These are phyloP conservation scores for Clarireedia hainanense DNA, from an alignment of 2,329 filamentous ascomycete genomes.

Conservation along the genomic window DNA sequence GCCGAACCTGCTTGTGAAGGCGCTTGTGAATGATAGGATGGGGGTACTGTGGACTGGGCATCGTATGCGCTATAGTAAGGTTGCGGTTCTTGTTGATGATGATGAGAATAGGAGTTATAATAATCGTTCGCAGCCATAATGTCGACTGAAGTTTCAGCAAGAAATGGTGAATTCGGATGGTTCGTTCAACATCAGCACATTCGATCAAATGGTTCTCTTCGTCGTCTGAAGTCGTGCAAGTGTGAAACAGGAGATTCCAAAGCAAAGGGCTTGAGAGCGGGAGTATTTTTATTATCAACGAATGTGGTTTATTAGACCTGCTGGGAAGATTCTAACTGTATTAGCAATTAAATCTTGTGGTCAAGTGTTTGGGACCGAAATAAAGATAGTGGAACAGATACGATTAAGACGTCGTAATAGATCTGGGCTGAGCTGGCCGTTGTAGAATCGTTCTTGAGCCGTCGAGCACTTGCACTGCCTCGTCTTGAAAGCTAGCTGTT, in stretches of 20 bases:
- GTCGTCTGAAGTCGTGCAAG: conserved; percentile 4
- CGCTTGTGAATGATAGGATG: conserved; percentile 22
- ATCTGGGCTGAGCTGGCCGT: background rate
- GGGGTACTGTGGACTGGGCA: conserved; percentile 12
- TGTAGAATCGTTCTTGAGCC: background rate
- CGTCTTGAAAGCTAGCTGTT: background rate
- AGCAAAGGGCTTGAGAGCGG: background rate
- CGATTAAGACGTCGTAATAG: background rate
- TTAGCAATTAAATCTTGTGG: background rate
- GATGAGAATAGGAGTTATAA: conserved; percentile 20
- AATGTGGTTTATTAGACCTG: background rate
- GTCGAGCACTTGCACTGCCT: background rate
- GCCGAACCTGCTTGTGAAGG: conserved; percentile 15
- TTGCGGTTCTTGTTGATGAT: conserved; percentile 10
- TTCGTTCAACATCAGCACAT: background rate
- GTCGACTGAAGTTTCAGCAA: background rate
- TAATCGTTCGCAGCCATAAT: conserved; percentile 27
- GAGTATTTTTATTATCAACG: background rate
- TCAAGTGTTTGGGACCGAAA: background rate
- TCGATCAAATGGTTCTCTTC: background rate
- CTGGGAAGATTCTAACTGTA: background rate
- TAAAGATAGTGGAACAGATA: background rate
- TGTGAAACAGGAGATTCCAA: conserved; percentile 7
- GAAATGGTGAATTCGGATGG: background rate
- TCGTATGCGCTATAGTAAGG: conserved; percentile 17